phyloP scores from a whole-genome alignment of 495 filamentous ascomycete species.

The Penicillium steckii region DNA sequence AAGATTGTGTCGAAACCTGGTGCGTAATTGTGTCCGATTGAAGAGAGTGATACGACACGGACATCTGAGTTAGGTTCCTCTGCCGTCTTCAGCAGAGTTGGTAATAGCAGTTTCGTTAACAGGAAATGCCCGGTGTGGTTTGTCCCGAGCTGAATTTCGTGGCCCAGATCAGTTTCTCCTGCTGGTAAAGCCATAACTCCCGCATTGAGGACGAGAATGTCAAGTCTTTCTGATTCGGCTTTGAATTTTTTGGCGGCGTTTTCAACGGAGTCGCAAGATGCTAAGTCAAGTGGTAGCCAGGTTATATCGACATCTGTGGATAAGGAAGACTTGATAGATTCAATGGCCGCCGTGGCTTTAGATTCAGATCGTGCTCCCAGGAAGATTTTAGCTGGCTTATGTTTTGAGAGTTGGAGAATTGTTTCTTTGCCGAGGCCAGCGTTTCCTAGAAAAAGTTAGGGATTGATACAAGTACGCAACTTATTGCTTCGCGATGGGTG shows the following conservation, averaged over 20 bases:
- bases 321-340: constrained; percentile 16
- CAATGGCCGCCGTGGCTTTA: constrained; percentile 29
- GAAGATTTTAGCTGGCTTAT: constrained; percentile 56
- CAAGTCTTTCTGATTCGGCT: constrained; percentile 50
- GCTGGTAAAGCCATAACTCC: constrained; percentile 58
- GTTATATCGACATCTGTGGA: constrained; percentile 23
- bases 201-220: constrained; percentile 63
- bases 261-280: constrained; percentile 47
- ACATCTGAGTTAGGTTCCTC: constrained; percentile 39
- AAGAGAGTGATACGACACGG: constrained; percentile 42
- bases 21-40: constrained; percentile 32
- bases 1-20: constrained; percentile 28
- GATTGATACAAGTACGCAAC: not conserved
- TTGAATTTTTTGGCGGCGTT: constrained; percentile 48
- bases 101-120: constrained; percentile 49
- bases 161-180: constrained; percentile 36
- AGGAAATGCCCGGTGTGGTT: constrained; percentile 62
- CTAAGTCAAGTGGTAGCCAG: constrained; percentile 48
- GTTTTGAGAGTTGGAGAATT: constrained; percentile 51
- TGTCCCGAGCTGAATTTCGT: constrained; percentile 58
- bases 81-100: constrained; percentile 28
- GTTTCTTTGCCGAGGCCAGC: constrained; percentile 59
- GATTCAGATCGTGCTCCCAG: constrained; percentile 40
- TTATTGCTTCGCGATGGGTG: not conserved
- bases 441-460: constrained; percentile 38